phyloP scores from a whole-genome alignment of 2,329 filamentous ascomycete species.

The Akanthomyces lecanii region DNA sequence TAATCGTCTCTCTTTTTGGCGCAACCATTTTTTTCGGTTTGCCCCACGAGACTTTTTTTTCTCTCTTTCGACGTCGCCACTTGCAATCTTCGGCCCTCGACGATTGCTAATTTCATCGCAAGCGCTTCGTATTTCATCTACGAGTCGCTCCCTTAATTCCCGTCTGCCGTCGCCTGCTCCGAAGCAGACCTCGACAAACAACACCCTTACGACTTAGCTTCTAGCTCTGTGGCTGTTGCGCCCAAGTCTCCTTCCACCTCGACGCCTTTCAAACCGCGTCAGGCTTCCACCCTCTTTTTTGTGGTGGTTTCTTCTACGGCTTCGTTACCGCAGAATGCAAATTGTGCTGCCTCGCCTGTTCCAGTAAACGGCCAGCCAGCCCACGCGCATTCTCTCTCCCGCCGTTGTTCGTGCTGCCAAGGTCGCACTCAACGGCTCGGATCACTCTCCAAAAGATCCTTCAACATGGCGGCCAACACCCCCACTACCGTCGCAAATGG shows the following conservation, averaged over 20 bases:
- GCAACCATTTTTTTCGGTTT: slow-evolving; percentile 8
- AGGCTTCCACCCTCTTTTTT: slow-evolving; percentile 1
- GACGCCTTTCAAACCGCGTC: slow-evolving; percentile 1
- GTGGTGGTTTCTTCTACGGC: slow-evolving; percentile 10
- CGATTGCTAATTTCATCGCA: not conserved
- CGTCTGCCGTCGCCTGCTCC: slow-evolving; percentile 1
- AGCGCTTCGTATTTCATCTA: not conserved
- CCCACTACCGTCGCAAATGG: slow-evolving; percentile 74
- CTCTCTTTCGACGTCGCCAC: slow-evolving; percentile 1
- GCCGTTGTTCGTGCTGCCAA: slow-evolving; percentile 60
- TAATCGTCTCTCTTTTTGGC: slow-evolving; percentile 15
- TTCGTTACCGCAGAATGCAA: slow-evolving; percentile 15
- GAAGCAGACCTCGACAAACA: not conserved
- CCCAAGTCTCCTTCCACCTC: slow-evolving; percentile 3
- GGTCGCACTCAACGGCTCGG: slow-evolving; percentile 63
- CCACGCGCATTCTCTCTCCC: slow-evolving; percentile 45
- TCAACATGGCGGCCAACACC: slow-evolving; percentile 85
- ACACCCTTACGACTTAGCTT: not conserved
- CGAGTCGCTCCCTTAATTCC: not conserved
- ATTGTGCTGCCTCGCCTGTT: slow-evolving; percentile 14
- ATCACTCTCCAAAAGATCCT: slow-evolving; percentile 84
- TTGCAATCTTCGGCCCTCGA: slow-evolving; percentile 2
- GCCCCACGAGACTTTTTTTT: slow-evolving; percentile 10
- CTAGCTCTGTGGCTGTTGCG: not conserved
- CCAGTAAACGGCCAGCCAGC: slow-evolving; percentile 15